Evolutionary conservation across 2,329 filamentous ascomycete species (phyloP), one percentile per base, ranked within the genome.

Genomic region (Colletotrichum agaves): DNA sequence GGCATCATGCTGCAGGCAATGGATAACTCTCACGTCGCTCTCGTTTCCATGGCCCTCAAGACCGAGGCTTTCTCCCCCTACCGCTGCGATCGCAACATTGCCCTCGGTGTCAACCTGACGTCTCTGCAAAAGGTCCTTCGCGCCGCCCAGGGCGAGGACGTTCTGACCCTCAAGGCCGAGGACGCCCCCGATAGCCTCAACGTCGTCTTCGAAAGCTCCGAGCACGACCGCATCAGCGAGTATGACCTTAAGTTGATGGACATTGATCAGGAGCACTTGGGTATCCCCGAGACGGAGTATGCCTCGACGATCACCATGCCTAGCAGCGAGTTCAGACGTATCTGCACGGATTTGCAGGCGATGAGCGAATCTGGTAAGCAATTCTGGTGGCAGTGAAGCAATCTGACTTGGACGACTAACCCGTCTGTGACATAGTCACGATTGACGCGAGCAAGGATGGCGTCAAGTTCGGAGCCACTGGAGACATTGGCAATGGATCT

Each of bases 181-280:
- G 97, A 99, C 80, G 91, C 93, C 43, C 96, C 96, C 53, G 96
- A 99, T 82, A 93, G 94, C 55, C 90, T 99, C 75, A 98, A 97
- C 86, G 85, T 99, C 72, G 88, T 94, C 74, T 99, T 99, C 78
- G 97, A 99, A 89, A 97, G 90, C 85, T 85, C 88, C 72, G 90
- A 91, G 77, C 92, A 89, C 75, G 96, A 99, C 82, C 88, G 96
- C 73, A 88, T 99, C 78, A 97, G 93, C 88, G 97, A 99, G 86
- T 99, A 99, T 81, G 96, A 99, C 81, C 92, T 99, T 82, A 99
- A 99, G 88, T 90, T 99, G 79, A 99, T 99, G 96, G 96, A 99
- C 80, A 99, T 99, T 80, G 96, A 99, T 83, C 97, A 99, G 85
- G 96, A 99, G 87, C 96, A 99, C 81, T 85, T 99, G 82, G 96